Percentiles rank a stretch among this genome's conserved stretches.
These are phyloP conservation scores for Coriaria nepalensis DNA, from an alignment of 306 rosid genomes.

Conservation along the genomic window DNA sequence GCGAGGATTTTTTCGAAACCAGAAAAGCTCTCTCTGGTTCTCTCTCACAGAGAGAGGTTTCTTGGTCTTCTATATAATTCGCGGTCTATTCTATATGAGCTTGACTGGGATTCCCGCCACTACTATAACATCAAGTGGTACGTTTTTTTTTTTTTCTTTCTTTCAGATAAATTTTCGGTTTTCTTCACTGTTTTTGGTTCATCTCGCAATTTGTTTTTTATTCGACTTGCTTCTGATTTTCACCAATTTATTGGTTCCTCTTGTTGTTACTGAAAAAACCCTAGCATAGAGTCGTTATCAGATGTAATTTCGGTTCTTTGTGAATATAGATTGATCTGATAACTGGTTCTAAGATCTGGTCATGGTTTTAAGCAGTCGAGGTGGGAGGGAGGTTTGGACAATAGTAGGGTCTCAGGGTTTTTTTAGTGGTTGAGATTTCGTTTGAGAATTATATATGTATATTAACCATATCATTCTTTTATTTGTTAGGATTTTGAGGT, in stretches of 20 bases:
- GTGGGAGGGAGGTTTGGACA: slow-evolving; percentile 15
- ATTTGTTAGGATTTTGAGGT: slow-evolving; percentile 36
- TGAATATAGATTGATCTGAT: slow-evolving; percentile 34
- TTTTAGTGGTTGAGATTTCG: slow-evolving; percentile 14
- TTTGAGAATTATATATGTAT: slow-evolving; percentile 4
- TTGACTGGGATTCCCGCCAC: slow-evolving; percentile 70
- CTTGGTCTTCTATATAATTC: slow-evolving; percentile 16
- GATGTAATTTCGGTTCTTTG: slow-evolving; percentile 11
- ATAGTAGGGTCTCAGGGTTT: slow-evolving; percentile 26
- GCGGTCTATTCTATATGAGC: slow-evolving; percentile 35
- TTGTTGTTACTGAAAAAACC: slow-evolving; percentile 11
- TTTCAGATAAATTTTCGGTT: slow-evolving; percentile 9
- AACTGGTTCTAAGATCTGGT: slow-evolving; percentile 53
- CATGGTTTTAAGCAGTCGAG: slow-evolving; percentile 20
- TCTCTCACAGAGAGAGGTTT: slow-evolving; percentile 18
- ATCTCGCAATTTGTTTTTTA: slow-evolving; percentile 14
- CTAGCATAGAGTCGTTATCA: slow-evolving; percentile 14
- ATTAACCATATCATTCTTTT: neutral
- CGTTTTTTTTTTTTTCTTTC: slow-evolving; percentile 13
- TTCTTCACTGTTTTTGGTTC: neutral
- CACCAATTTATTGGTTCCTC: slow-evolving; percentile 1
- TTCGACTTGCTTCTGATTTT: neutral
- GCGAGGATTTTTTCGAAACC: slow-evolving; percentile 92
- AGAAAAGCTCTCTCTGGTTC: slow-evolving; percentile 20
- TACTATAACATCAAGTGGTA: slow-evolving; percentile 41